Evolutionary conservation across 1,139 yeast species (phyloP).

Genomic region (Candida sp.): DNA sequence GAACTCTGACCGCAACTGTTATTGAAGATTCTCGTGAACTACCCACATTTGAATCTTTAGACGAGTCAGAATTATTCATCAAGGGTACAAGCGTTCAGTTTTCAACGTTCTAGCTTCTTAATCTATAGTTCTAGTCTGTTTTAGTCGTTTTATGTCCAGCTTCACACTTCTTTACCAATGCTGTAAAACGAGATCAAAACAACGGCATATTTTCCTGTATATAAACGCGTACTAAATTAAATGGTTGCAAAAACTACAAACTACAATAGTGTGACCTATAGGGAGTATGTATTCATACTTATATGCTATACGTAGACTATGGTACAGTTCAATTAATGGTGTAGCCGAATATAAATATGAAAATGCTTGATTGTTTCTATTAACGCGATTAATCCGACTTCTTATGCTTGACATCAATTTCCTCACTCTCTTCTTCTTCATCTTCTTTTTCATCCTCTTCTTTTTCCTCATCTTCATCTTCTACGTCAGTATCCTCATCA

Average conservation of each 20-base stretch:
- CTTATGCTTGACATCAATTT: constrained; percentile 1
- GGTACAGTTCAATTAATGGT: neutral
- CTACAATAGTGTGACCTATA: neutral
- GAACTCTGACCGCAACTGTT: constrained; percentile 74
- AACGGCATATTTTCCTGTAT: neutral
- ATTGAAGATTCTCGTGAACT: constrained; percentile 59
- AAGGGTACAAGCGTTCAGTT: neutral
- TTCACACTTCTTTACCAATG: neutral
- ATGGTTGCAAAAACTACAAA: neutral
- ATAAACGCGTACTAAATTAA: neutral
- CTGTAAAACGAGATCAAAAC: neutral
- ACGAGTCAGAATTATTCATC: neutral
- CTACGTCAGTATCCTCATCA: constrained; percentile 48
- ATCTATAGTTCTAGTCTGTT: neutral
- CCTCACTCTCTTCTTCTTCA: constrained; percentile 16
- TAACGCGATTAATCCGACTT: neutral
- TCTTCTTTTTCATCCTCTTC: constrained; percentile 53
- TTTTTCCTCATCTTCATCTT: constrained; percentile 32
- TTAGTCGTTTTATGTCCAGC: neutral
- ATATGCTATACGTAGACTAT: neutral
- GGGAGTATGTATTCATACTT: neutral
- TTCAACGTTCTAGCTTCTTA: neutral
- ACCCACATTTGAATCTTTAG: neutral
- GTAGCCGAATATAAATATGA: neutral
- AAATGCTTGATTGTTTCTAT: neutral